Evolutionary conservation across 495 filamentous ascomycete species (phyloP).

Genomic region (Lasiosphaeria miniovina): DNA sequence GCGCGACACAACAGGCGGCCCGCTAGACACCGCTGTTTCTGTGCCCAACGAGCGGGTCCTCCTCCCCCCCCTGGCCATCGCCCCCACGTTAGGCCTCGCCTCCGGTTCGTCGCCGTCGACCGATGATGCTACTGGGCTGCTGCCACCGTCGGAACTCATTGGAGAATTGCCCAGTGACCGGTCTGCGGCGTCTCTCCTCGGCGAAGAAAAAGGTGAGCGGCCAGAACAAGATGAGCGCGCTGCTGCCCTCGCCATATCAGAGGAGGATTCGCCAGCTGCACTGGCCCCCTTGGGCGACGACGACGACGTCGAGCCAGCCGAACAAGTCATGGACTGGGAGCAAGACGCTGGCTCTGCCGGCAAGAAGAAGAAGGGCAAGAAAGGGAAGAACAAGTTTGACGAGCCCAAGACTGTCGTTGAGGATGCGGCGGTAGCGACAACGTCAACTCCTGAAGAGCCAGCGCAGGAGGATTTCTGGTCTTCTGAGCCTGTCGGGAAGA

Average conservation of each 20-base stretch:
- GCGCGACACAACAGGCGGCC: slow-evolving; percentile 24
- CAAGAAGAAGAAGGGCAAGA: slow-evolving; percentile 24
- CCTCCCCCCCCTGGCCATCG: slow-evolving; percentile 9
- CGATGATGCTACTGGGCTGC: background rate
- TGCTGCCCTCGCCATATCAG: slow-evolving; percentile 11
- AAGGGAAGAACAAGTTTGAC: slow-evolving; percentile 15
- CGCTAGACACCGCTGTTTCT: slow-evolving; percentile 33
- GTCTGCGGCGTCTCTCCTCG: slow-evolving; percentile 9
- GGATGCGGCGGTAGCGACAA: background rate
- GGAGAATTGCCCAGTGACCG: slow-evolving; percentile 1
- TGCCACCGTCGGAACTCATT: slow-evolving; percentile 8
- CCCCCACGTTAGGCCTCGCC: slow-evolving; percentile 16
- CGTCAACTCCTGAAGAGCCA: background rate
- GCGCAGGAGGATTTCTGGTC: background rate
- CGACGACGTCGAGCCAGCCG: slow-evolving; percentile 7
- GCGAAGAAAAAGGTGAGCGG: slow-evolving; percentile 11
- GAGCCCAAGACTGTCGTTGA: slow-evolving; percentile 2
- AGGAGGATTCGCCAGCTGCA: background rate
- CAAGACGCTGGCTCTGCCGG: background rate
- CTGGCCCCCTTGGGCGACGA: background rate
- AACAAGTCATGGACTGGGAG: slow-evolving; percentile 18
- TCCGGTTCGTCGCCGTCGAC: slow-evolving; percentile 9
- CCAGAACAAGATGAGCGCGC: slow-evolving; percentile 12
- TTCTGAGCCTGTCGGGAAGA: slow-evolving; percentile 5
- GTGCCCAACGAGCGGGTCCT: slow-evolving; percentile 20